These are phyloP conservation scores for Aspergillus jensenii DNA, from an alignment of 2,329 filamentous ascomycete genomes.

Conservation along the genomic window DNA sequence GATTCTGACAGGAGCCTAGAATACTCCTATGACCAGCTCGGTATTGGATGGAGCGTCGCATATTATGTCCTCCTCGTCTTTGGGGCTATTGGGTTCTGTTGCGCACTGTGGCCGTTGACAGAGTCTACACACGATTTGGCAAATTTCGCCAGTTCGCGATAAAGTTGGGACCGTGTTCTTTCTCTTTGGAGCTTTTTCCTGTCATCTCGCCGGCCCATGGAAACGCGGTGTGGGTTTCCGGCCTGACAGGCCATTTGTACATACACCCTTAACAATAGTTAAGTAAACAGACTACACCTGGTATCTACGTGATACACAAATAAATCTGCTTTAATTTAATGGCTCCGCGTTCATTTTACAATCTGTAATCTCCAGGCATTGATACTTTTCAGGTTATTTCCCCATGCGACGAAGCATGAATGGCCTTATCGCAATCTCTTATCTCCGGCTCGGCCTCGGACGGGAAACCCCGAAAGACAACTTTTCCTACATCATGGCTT, in stretches of 20 bases:
- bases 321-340: background rate
- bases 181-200: background rate
- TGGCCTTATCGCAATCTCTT: conserved; percentile 5
- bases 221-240: background rate
- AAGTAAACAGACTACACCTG: background rate
- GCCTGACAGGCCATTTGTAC: background rate
- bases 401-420: too few relatives aligned
- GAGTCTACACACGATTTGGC: conserved; percentile 46
- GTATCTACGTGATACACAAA: background rate
- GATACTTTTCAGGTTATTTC: too few relatives aligned
- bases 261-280: background rate
- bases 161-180: background rate
- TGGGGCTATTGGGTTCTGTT: conserved; percentile 72
- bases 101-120: conserved; percentile 70
- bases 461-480: conserved; percentile 3
- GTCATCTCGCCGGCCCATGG: background rate
- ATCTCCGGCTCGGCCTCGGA: conserved; percentile 21
- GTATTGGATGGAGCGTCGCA: conserved; percentile 65
- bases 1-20: conserved; percentile 26
- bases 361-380: background rate
- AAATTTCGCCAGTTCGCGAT: conserved; percentile 24
- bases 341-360: background rate
- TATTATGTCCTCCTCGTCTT: conserved; percentile 77
- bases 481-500: background rate
- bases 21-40: conserved; percentile 31